A percentile compares a stretch with the other conserved stretches of the same genome.
phyloP scores from a whole-genome alignment of 805 yeast species.

The Wickerhamiella kazuoi region DNA sequence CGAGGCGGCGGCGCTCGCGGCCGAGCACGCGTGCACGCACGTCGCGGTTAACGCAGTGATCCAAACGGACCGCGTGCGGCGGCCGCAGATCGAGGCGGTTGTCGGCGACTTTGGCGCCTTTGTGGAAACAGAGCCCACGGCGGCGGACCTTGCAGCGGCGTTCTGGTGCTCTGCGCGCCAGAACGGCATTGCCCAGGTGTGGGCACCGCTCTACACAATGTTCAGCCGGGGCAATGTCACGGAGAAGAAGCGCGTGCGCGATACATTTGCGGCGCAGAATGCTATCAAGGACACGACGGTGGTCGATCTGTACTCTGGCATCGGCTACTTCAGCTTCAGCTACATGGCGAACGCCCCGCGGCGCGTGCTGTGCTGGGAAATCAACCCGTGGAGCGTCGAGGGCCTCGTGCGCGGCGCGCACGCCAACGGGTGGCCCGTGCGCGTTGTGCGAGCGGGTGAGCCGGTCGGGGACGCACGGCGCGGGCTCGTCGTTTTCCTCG shows the following conservation, averaged over 20 bases:
- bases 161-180: constrained; percentile 60
- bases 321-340: constrained; percentile 65
- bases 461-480: constrained; percentile 15
- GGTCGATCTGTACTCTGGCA: constrained; percentile 65
- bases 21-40: constrained; percentile 29
- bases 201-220: constrained; percentile 82
- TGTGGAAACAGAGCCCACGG: constrained; percentile 22
- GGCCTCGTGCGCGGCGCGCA: constrained; percentile 44
- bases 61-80: constrained; percentile 36
- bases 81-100: constrained; percentile 46
- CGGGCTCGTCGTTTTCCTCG: constrained; percentile 39
- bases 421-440: constrained; percentile 27
- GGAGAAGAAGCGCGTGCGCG: constrained; percentile 52
- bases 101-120: constrained; percentile 46
- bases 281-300: constrained; percentile 27
- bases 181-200: constrained; percentile 56
- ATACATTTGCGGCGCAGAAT: constrained; percentile 8
- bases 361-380: constrained; percentile 55
- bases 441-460: constrained; percentile 22
- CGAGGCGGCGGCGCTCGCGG: constrained; percentile 8
- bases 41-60: constrained; percentile 62
- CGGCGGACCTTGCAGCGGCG: constrained; percentile 30
- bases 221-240: constrained; percentile 74
- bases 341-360: constrained; percentile 40
- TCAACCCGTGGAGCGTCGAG: constrained; percentile 69